phyloP scores from a whole-genome alignment of 2,329 filamentous ascomycete species.

The Cladosporium colombiae region DNA sequence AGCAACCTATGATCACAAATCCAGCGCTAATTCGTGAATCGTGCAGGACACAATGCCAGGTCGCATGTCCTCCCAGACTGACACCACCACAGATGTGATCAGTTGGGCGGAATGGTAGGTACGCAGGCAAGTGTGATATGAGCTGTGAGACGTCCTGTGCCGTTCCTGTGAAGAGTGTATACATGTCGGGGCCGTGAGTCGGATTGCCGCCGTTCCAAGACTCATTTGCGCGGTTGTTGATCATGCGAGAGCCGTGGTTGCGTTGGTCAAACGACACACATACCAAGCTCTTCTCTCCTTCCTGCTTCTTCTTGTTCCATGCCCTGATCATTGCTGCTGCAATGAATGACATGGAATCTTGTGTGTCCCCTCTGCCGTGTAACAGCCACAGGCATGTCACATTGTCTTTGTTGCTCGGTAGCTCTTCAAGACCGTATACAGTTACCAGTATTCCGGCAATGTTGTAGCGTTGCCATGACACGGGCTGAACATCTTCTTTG shows the following conservation, averaged over 20 bases:
- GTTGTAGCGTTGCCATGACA: constrained; percentile 67
- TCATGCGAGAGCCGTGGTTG: constrained; percentile 78
- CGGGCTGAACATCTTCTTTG: constrained; percentile 32
- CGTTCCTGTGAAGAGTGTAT: constrained; percentile 71
- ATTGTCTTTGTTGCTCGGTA: constrained; percentile 53
- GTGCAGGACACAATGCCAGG: constrained; percentile 78
- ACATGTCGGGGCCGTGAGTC: constrained; percentile 90
- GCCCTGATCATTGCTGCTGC: constrained; percentile 68
- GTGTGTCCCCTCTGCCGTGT: constrained; percentile 72
- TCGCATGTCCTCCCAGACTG: constrained; percentile 82
- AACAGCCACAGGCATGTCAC: constrained; percentile 89
- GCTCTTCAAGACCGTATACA: constrained; percentile 77
- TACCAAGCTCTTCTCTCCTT: constrained; percentile 61
- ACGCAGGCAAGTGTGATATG: constrained; percentile 76
- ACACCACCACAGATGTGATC: constrained; percentile 78
- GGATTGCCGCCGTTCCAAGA: constrained; percentile 78
- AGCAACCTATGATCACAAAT: constrained; percentile 82
- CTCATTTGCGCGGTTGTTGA: constrained; percentile 69
- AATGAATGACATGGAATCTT: constrained; percentile 73
- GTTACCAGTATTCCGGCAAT: constrained; percentile 79
- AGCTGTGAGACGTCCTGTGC: constrained; percentile 73
- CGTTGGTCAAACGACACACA: constrained; percentile 87
- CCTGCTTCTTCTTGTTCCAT: constrained; percentile 57
- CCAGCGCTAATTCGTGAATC: constrained; percentile 78
- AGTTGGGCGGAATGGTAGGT: constrained; percentile 56